Percentiles rank a stretch among this genome's conserved stretches.
Evolutionary conservation across 257 asterid species (phyloP).

Genomic region (Solanum sitiens): DNA sequence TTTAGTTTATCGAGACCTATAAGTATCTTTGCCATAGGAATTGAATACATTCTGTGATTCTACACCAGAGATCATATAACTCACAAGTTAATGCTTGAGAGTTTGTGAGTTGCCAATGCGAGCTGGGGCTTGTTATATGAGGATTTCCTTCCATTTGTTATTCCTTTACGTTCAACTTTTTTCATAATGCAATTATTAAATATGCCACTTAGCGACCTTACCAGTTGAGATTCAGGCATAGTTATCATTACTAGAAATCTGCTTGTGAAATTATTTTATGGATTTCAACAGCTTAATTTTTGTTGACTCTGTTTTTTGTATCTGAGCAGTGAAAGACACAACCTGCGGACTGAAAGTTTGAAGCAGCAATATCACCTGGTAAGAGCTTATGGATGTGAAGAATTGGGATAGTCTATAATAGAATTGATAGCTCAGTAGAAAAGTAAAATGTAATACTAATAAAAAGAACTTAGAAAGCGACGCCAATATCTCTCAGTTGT

Average conservation of each 20-base stretch:
- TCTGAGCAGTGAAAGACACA: conserved; percentile 66
- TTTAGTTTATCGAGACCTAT: background rate
- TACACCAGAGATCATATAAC: background rate
- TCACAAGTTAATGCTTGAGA: background rate
- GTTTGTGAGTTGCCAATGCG: background rate
- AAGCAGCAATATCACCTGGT: conserved; percentile 76
- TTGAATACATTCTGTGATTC: background rate
- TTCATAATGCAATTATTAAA: background rate
- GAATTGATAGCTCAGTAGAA: background rate
- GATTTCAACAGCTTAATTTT: background rate
- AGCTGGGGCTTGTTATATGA: background rate
- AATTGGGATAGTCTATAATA: background rate
- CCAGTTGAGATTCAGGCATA: background rate
- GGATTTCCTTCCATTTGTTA: background rate
- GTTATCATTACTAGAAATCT: background rate
- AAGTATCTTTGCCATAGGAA: background rate
- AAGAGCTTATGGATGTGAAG: conserved; percentile 11
- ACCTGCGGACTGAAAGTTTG: conserved; percentile 64
- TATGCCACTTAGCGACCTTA: background rate
- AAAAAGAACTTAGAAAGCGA: background rate
- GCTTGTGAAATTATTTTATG: background rate
- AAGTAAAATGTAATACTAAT: background rate
- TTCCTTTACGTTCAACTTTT: background rate
- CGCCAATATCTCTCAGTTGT: background rate
- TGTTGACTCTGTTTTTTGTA: background rate